Base-by-base conservation (phyloP, 306 rosid species). In the Trifolium pratense region DNA sequence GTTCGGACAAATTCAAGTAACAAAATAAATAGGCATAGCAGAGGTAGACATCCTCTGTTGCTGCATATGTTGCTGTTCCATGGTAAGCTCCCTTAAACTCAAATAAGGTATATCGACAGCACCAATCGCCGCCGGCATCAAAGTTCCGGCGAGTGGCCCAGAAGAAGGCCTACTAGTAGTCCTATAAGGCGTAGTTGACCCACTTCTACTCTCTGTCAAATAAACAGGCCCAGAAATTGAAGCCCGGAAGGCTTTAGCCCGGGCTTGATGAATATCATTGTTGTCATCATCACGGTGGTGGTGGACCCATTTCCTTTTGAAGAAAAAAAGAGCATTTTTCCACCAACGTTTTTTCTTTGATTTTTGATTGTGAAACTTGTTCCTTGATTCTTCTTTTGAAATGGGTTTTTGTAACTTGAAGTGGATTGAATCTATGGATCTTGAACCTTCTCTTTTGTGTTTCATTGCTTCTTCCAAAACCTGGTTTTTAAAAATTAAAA, bases 321-420 rank as follows among this genome's bases (percentile, higher is more conserved):
- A 94, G 86, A 89, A 89, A 16, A 87, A 74, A 14, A 91, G 42
- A 17, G 97, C 91, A 25, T 16, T 83, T 68, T 70, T 94, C 98
- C 98, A 94, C 98, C 97, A 94, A 0, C 88, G 85, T 80, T 84
- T 87, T 84, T 83, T 92, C 84, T 79, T 91, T 18, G 79, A 10
- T 73, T 85, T 84, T 1, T 31, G 20, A 14, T 15, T 7, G 59
- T 53, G 59, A 59, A 70, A n/a, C 55, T 82, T 93, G 73, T 5
- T 52, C 32, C 83, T 82, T 0, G 87, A 76, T 0, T 89, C 93
- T 18, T 91, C 98, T 31, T 87, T 91, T 16, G 87, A 87, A 68
- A 86, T 83, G 76, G 97, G 97, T 31, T 94, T 91, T 45, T 88
- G 91, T 73, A 89, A 97, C 90, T 88, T 94, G 86, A 91, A 94